phyloP scores from a whole-genome alignment of 345 rosid species.

The Boechera retrofracta region DNA sequence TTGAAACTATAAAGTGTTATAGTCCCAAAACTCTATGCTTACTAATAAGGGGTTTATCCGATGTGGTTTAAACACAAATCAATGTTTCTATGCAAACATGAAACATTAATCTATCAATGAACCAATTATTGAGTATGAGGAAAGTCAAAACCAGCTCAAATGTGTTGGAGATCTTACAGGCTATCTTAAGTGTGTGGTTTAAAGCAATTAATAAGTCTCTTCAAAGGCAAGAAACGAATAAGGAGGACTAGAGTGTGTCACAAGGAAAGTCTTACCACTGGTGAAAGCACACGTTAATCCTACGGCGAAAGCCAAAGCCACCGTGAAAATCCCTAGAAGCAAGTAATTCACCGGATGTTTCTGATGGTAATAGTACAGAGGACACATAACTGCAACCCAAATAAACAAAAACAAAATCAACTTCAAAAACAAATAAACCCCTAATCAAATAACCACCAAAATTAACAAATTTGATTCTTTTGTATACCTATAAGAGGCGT shows the following conservation, averaged over 20 bases:
- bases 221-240: constrained; percentile 35
- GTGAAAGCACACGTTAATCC: constrained; percentile 86
- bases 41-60: neutral
- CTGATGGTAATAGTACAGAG: constrained; percentile 79
- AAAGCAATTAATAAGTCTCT: constrained; percentile 15
- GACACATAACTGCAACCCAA: constrained; percentile 61
- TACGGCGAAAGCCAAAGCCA: constrained; percentile 65
- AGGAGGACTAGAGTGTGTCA: constrained; percentile 6
- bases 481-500: constrained; percentile 63
- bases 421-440: neutral
- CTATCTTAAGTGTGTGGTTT: neutral
- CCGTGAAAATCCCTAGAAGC: constrained; percentile 73
- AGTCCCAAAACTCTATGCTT: neutral
- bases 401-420: neutral
- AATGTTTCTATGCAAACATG: neutral
- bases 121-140: neutral
- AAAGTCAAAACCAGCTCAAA: constrained; percentile 28
- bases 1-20: neutral
- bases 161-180: constrained; percentile 13
- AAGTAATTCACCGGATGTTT: constrained; percentile 85
- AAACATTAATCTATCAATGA: neutral
- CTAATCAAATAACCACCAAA: neutral
- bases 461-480: neutral
- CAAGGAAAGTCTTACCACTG: constrained; percentile 52
- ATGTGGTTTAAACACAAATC: neutral